phyloP scores from a whole-genome alignment of 805 yeast species.

The Wickerhamiella kurtzmanii region DNA sequence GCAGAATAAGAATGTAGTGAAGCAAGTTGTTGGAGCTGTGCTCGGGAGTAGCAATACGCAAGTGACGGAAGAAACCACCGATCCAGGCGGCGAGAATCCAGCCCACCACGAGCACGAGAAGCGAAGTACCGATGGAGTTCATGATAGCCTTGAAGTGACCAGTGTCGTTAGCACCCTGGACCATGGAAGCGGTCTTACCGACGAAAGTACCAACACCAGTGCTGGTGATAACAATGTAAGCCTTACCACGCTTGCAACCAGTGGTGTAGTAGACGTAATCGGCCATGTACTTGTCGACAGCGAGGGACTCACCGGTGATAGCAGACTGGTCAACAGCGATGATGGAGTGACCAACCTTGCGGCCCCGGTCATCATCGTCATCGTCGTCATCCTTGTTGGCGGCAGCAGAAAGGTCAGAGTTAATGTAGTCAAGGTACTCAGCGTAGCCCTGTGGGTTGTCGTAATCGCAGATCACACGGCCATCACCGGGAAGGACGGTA shows the following conservation, averaged over 20 bases:
- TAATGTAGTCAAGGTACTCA: slow-evolving; percentile 28
- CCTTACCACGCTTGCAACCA: slow-evolving; percentile 93
- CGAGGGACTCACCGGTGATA: slow-evolving; percentile 93
- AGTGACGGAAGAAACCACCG: slow-evolving; percentile 91
- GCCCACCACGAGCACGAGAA: slow-evolving; percentile 73
- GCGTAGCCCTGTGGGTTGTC: slow-evolving; percentile 28
- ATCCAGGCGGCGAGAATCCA: slow-evolving; percentile 83
- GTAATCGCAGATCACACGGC: slow-evolving; percentile 43
- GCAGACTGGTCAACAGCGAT: slow-evolving; percentile 78
- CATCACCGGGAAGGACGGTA: slow-evolving; percentile 86
- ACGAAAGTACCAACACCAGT: slow-evolving; percentile 92
- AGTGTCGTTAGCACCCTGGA: slow-evolving; percentile 89
- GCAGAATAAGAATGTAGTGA: slow-evolving; percentile 86
- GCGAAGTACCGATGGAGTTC: slow-evolving; percentile 91
- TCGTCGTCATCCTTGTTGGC: slow-evolving; percentile 19
- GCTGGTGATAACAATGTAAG: slow-evolving; percentile 81
- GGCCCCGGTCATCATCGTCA: slow-evolving; percentile 32
- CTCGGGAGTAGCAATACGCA: slow-evolving; percentile 58
- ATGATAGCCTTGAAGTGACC: slow-evolving; percentile 95
- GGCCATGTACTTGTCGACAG: slow-evolving; percentile 87
- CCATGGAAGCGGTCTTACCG: slow-evolving; percentile 96
- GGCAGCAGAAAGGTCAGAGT: slow-evolving; percentile 24
- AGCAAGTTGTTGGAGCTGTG: slow-evolving; percentile 37
- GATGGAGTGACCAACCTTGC: slow-evolving; percentile 79
- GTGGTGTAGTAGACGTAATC: slow-evolving; percentile 87